Percentiles rank a stretch among this genome's conserved stretches.
Evolutionary conservation across 2,329 filamentous ascomycete species (phyloP).

Genomic region (Xylaria sp.): DNA sequence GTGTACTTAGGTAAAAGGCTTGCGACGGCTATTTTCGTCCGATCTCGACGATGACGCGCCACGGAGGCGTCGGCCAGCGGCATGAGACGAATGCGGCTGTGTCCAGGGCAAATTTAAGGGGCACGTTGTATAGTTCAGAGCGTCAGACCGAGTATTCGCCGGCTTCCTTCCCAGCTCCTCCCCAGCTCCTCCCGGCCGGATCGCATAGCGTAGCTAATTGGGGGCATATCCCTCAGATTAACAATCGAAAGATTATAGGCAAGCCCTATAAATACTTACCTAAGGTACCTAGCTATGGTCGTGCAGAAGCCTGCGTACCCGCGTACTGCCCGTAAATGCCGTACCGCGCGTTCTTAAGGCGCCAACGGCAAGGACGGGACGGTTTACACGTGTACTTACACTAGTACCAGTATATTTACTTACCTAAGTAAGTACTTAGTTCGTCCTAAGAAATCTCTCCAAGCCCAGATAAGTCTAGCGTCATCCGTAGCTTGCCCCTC

Average conservation of each 20-base stretch:
- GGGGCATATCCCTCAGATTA: neutral
- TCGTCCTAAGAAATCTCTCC: neutral
- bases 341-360: too few species aligned
- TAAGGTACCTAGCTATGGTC: too few species aligned
- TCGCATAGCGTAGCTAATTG: too few species aligned
- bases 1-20: too few species aligned
- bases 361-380: neutral
- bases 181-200: too few species aligned
- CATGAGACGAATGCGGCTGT: conserved; percentile 19
- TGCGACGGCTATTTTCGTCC: conserved; percentile 5
- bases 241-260: neutral
- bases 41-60: conserved; percentile 13
- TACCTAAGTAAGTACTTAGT: neutral
- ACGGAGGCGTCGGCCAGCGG: conserved; percentile 17
- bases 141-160: conserved; percentile 1
- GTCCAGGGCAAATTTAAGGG: conserved; percentile 14
- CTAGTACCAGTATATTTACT: too few species aligned
- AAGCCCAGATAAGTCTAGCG: conserved; percentile 3
- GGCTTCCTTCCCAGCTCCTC: neutral
- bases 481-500: neutral
- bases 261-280: too few species aligned
- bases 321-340: too few species aligned
- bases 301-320: too few species aligned
- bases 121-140: neutral
- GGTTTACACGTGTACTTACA: too few species aligned